phyloP scores from a whole-genome alignment of 2,329 filamentous ascomycete species.

The Sclerotinia nivalis region DNA sequence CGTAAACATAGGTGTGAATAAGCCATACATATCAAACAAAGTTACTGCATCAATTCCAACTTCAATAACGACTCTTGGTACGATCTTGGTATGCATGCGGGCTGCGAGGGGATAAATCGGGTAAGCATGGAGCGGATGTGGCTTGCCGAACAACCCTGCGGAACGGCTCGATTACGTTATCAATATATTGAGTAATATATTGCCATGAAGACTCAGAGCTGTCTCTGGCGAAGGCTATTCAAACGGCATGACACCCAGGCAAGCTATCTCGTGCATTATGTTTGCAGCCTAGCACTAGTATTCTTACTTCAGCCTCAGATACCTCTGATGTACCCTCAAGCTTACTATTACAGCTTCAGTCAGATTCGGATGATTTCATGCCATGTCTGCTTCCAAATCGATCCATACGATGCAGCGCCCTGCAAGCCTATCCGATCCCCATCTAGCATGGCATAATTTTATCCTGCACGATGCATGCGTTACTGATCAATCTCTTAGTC shows the following conservation, averaged over 20 bases:
- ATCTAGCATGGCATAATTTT: neutral
- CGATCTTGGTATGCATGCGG: neutral
- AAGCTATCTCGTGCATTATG: neutral
- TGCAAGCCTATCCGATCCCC: neutral
- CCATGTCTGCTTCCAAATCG: neutral
- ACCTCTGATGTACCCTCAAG: neutral
- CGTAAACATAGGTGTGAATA: neutral
- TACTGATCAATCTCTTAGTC: neutral
- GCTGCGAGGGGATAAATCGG: neutral
- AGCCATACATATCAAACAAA: neutral
- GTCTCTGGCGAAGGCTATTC: neutral
- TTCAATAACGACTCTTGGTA: neutral
- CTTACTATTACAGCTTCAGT: neutral
- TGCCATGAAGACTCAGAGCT: neutral
- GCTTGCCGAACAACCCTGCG: neutral
- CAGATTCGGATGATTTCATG: neutral
- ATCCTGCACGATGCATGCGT: neutral
- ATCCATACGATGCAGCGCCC: neutral
- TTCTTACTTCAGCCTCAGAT: neutral
- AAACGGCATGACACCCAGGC: neutral
- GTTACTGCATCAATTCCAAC: neutral
- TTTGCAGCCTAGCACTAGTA: neutral
- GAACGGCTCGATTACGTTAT: neutral
- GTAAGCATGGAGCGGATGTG: neutral
- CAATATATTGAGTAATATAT: neutral